Conservation (phyloP, 257 asterid genomes). For the Rehmannia glutinosa region DNA sequence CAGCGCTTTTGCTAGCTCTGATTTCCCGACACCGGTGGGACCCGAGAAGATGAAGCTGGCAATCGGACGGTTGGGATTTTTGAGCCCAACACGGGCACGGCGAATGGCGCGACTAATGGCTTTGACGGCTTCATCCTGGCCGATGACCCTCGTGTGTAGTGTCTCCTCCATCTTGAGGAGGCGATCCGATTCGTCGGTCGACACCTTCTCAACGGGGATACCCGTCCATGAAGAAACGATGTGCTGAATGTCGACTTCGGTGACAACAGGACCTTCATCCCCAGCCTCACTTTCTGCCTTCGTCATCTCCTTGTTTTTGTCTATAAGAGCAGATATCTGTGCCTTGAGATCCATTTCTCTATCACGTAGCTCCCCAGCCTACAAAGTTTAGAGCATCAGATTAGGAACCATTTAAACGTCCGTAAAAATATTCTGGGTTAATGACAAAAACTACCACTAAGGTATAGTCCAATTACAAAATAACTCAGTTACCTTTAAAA, state of each 20-base stretch:
- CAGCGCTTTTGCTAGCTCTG: slow-evolving; percentile 59
- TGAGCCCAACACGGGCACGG: slow-evolving; percentile 71
- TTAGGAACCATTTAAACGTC: background rate
- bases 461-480: too few species aligned
- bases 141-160: slow-evolving; percentile 55
- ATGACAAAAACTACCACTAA: too few species aligned
- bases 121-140: slow-evolving; percentile 64
- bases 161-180: slow-evolving; percentile 90
- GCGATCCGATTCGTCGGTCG: slow-evolving; percentile 77
- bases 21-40: slow-evolving; percentile 76
- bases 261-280: slow-evolving; percentile 64
- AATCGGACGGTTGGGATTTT: slow-evolving; percentile 59
- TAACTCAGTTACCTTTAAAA: too few species aligned
- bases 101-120: slow-evolving; percentile 65
- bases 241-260: slow-evolving; percentile 81
- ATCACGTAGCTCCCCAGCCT: slow-evolving; percentile 87
- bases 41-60: slow-evolving; percentile 74
- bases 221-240: slow-evolving; percentile 87
- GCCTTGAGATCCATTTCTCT: slow-evolving; percentile 86
- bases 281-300: slow-evolving; percentile 77
- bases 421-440: too few species aligned
- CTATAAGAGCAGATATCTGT: slow-evolving; percentile 62
- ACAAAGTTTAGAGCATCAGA: slow-evolving; percentile 3
- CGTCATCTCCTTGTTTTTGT: slow-evolving; percentile 77
- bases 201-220: slow-evolving; percentile 81